Base-by-base conservation (phyloP, 1,284 basidiomycete genomes). In the Cronartium ribicola region DNA sequence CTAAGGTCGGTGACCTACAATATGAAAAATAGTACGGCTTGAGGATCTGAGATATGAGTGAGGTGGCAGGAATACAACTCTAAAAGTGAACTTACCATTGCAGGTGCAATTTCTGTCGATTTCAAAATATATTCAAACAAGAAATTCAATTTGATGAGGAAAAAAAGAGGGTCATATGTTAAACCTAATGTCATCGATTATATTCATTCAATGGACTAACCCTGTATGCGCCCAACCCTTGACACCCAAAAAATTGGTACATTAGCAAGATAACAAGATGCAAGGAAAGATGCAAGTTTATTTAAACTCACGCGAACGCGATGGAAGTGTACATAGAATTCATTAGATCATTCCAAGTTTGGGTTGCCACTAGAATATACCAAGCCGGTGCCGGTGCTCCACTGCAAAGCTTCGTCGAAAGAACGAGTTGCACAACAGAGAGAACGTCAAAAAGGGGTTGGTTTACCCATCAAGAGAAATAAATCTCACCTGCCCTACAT, bases 301-400 rank as follows among this genome's bases (percentile, higher is more conserved):
- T 20, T 22, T 13, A 40, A 13, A 57, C 71, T 66, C 40, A 74
- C 71, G 71, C 55, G 29, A 67, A 66, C 41, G 55, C 64, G 36
- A 62, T 61, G 36, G 65, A 17, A 43, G 65, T 41, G 57, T 67
- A 67, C 13, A 74, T 62, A 8, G 41, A 43, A 57, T 74, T 74
- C 71, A 74, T 74, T 22, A 74, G 17, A n/a, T 66, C 64, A 41
- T 74, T 74, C 71, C 71, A 74, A 46, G 67, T 74, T 43, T 74
- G 71, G 43, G 65, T 62, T 10, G 64, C 71, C 11, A 74, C 71
- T 17, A 74, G 57, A 36, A 67, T 55, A 67, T 74, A 74, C 71
- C 71, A 74, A 4, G 64, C 71, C 22, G 71, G 71, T 5, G 71
- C 64, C 37, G 61, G 55, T 39, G 55, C 70, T 43, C 70, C 64